Percentiles rank a stretch among this genome's conserved stretches.
Evolutionary conservation across 2,329 filamentous ascomycete genomes (phyloP).

Genomic region (Pseudogymnoascus sp.): DNA sequence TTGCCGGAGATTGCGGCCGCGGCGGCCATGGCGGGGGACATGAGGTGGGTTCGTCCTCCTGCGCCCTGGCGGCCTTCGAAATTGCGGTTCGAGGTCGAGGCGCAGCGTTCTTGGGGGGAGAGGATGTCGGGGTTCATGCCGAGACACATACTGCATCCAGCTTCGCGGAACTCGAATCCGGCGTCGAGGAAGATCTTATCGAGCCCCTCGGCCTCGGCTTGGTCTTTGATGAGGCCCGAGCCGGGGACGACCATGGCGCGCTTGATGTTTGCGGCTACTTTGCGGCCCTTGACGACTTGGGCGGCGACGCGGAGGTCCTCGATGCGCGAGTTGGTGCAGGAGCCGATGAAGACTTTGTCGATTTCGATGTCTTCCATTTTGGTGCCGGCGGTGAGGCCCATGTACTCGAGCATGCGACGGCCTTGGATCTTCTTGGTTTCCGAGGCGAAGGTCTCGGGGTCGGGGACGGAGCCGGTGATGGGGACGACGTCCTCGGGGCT

Average conservation of each 20-base stretch:
- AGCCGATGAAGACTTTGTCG: conserved; percentile 97
- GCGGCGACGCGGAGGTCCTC: conserved; percentile 89
- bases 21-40: conserved; percentile 96
- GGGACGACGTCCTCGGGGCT: conserved; percentile 94
- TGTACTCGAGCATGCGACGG: conserved; percentile 82
- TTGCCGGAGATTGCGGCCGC: conserved; percentile 84
- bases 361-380: conserved; percentile 85
- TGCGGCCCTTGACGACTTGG: conserved; percentile 76
- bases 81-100: conserved; percentile 93
- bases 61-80: conserved; percentile 96
- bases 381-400: conserved; percentile 82
- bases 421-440: conserved; percentile 74
- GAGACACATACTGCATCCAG: conserved; percentile 97
- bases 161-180: conserved; percentile 96
- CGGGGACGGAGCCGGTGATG: conserved; percentile 83
- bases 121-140: conserved; percentile 99
- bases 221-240: conserved; percentile 85
- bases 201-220: conserved; percentile 84
- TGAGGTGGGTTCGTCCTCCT: conserved; percentile 82
- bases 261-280: conserved; percentile 81
- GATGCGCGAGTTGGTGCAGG: conserved; percentile 94
- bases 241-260: conserved; percentile 94
- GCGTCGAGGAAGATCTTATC: conserved; percentile 88
- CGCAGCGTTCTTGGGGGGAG: conserved; percentile 84
- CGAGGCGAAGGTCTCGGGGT: conserved; percentile 77